Evolutionary conservation across 176 grass and related monocot genomes (phyloP), one percentile per base, ranked within the genome.

Genomic region (Cymbopogon citratus): DNA sequence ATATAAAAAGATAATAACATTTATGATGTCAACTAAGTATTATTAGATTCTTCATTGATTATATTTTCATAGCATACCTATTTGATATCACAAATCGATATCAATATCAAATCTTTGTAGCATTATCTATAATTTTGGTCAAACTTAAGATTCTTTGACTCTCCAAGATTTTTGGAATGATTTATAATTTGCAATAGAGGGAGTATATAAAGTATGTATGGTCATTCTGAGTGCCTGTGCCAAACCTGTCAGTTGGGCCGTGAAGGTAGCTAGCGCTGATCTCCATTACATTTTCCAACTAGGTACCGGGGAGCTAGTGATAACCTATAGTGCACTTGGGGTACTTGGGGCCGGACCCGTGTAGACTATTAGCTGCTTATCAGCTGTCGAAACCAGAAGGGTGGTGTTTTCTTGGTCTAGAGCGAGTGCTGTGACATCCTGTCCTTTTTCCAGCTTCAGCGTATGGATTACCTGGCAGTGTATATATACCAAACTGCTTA

Each of bases 301-400:
- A 80, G 63, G 44, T 28, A 19, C 44, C 19, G 44, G 38, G 79
- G 63, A 81, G 31, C 45, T 40, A 43, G 13, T 49, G n/a, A 73
- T 70, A 63, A 77, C 35, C 45, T 90, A 74, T 73, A 73, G 12
- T 25, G 16, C 75, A 74, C 74, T 24, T 33, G 57, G 66, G 60
- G 57, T 64, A 87, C 82, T 88, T 99, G 89, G 87, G 76, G 85
- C 77, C 83, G 90, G 91, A 80, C 88, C 85, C 12, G 91, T 95
- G 82, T 91, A 99, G 75, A 95, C 85, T 89, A 87, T 80, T 40
- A 98, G 80, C 85, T 90, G 88, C 68, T 93, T 98, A 84, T 95
- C 91, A 72, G 91, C 77, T 74, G 96, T 99, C 52, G 96, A 99
- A 82, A 91, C 83, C 83, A 99, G 75, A 69, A 99, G 92, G 71